Conservation (phyloP, 108 stramenopile genomes). For the Nitzschia palea region DNA sequence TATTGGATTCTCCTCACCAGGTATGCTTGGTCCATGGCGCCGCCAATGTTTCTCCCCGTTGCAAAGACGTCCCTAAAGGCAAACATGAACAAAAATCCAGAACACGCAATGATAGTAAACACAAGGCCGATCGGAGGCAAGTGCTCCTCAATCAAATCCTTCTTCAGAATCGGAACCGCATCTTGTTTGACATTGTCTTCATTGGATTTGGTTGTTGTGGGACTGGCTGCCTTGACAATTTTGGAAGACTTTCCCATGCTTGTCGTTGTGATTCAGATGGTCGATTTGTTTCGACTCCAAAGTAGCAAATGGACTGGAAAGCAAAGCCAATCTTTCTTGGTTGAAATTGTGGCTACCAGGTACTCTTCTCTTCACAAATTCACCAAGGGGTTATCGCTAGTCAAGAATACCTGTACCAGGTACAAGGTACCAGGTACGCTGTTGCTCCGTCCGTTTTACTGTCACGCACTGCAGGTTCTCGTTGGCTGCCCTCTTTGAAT, state of each 20-base stretch:
- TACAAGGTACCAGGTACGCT: no score
- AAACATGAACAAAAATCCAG: conserved; percentile 72
- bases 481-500: no score
- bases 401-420: no score
- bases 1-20: conserved; percentile 37
- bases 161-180: background rate
- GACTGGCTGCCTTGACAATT: background rate
- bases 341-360: no score
- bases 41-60: conserved; percentile 70
- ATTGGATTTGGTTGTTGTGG: background rate
- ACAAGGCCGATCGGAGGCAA: conserved; percentile 71
- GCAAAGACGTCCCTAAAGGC: conserved; percentile 80
- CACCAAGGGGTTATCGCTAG: no score
- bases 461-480: no score
- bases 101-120: conserved; percentile 67
- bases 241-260: conserved; percentile 21
- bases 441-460: no score
- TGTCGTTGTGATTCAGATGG: no score
- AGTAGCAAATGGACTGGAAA: no score
- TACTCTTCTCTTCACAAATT: no score
- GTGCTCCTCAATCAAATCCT: conserved; percentile 47
- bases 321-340: no score
- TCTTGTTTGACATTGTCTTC: background rate
- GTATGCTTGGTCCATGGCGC: conserved; percentile 51
- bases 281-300: no score